Conservation (phyloP, 2,329 filamentous ascomycete genomes). For the Phyllosticta citrichinensis region DNA sequence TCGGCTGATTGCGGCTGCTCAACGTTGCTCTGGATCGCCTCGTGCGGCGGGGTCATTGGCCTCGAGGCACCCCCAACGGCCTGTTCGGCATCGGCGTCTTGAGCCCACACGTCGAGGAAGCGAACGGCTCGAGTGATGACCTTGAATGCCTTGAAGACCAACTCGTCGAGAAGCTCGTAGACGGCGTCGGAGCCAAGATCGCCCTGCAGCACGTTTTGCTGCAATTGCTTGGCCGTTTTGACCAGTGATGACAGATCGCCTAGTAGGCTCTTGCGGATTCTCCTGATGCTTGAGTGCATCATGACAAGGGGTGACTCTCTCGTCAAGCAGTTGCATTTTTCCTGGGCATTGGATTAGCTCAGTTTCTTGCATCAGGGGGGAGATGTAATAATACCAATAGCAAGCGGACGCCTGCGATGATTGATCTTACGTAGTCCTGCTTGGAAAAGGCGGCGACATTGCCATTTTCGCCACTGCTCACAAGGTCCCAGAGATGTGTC, state of each 20-base stretch:
- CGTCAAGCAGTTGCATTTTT: slow-evolving; percentile 79
- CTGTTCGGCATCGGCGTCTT: slow-evolving; percentile 28
- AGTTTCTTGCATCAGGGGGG: background rate
- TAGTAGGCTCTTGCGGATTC: slow-evolving; percentile 75
- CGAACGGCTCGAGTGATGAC: slow-evolving; percentile 85
- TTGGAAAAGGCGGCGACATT: slow-evolving; percentile 74
- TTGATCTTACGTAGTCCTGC: slow-evolving; percentile 87
- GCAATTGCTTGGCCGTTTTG: slow-evolving; percentile 76
- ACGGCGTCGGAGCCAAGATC: slow-evolving; percentile 34
- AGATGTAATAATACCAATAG: slow-evolving; percentile 57
- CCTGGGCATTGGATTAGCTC: slow-evolving; percentile 40
- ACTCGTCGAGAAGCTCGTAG: slow-evolving; percentile 77
- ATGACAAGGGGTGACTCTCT: slow-evolving; percentile 68
- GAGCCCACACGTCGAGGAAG: slow-evolving; percentile 79
- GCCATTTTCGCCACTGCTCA: slow-evolving; percentile 66
- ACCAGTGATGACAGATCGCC: slow-evolving; percentile 85
- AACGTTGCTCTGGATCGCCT: slow-evolving; percentile 13
- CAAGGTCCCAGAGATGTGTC: slow-evolving; percentile 84
- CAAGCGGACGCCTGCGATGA: slow-evolving; percentile 86
- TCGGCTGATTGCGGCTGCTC: slow-evolving; percentile 6
- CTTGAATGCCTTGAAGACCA: slow-evolving; percentile 87
- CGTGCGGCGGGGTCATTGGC: slow-evolving; percentile 30
- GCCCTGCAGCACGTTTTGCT: slow-evolving; percentile 52
- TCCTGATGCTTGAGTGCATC: slow-evolving; percentile 63
- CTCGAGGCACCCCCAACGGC: slow-evolving; percentile 17